Evolutionary conservation across 2,329 filamentous ascomycete species (phyloP), one percentile per base, ranked within the genome.

Genomic region (Fusarium nodosum): DNA sequence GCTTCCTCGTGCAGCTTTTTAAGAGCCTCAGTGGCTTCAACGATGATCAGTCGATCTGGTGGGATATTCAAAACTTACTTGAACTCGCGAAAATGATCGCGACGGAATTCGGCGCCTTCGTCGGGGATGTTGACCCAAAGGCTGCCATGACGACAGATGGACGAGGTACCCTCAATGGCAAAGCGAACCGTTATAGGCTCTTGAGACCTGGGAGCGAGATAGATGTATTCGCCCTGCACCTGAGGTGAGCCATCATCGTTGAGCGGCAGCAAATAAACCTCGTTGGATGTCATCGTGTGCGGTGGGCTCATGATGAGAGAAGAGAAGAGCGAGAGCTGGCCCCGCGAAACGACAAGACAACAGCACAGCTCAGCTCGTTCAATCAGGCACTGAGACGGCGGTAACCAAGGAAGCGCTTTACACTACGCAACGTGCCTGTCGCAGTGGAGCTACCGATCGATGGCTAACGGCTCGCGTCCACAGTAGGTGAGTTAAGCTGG

Each of bases 41-140:
- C 47, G 15, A 10, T 38, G 26, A 42, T 45, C 61, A 63, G 63
- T 70, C 53, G 64, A 22, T 7, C 8, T 31, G 24, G 26, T 22
- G 26, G 16, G 16, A 57, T 8, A 42, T 18, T 24, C 10, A 31
- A 57, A 45, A 79, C 90, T 79, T 85, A 97, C 95, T 93, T 95
- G 87, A 92, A 97, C 82, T 97, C 91, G 75, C 90, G 89, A 79
- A 97, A 99, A 34, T 87, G 86, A 75, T 91, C 86, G 73, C 96
- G 90, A 69, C 89, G 87, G 77, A 98, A 99, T 44, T 89, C 82
- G 51, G 88, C 83, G 62, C 91, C 94, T 74, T 90, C 85, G 65
- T 91, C 87, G 10, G 96, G 96, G 64, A 98, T 92, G 79, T 99
- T 99, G 76, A 97, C 91, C 95, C 96, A 99, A 68, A 99, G 86